phyloP scores from a whole-genome alignment of 1,139 yeast genomes.

The Meyerozyma elateridarum region DNA sequence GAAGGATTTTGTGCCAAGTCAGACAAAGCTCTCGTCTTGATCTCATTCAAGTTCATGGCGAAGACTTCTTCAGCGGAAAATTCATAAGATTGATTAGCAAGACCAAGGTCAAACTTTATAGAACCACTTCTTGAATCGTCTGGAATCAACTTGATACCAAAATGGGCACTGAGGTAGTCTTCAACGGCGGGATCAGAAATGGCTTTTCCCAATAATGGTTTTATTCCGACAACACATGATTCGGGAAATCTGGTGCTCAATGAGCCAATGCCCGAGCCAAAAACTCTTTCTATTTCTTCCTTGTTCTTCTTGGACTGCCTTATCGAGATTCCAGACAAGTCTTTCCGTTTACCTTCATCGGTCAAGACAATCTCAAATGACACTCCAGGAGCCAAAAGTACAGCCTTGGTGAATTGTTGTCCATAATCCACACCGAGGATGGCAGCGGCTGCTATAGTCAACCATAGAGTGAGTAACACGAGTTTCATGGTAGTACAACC shows the following conservation, averaged over 20 bases:
- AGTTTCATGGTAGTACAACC: conserved; percentile 12
- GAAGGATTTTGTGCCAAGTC: conserved; percentile 29
- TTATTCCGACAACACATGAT: conserved; percentile 61
- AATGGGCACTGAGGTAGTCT: conserved; percentile 49
- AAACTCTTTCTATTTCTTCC: conserved; percentile 61
- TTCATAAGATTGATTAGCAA: conserved; percentile 35
- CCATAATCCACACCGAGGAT: conserved; percentile 89
- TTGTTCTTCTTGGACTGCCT: conserved; percentile 32
- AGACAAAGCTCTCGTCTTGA: conserved; percentile 57
- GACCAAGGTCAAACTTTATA: conserved; percentile 52
- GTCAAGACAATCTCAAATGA: conserved; percentile 85
- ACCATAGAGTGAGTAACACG: conserved; percentile 11
- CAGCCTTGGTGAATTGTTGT: conserved; percentile 82
- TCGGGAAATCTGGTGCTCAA: conserved; percentile 72
- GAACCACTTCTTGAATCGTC: conserved; percentile 42
- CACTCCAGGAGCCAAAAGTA: conserved; percentile 84
- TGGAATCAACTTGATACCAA: conserved; percentile 51
- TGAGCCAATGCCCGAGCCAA: conserved; percentile 73
- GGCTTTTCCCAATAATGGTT: conserved; percentile 65
- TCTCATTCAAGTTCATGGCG: conserved; percentile 76
- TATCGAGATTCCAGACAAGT: conserved; percentile 71
- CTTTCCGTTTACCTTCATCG: conserved; percentile 89
- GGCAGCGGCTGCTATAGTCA: conserved; percentile 39
- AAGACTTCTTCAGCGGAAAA: conserved; percentile 66
- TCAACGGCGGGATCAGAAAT: conserved; percentile 42